Base-by-base conservation (phyloP, 768 basidiomycete genomes). In the Rhodotorula kratochvilovae region DNA sequence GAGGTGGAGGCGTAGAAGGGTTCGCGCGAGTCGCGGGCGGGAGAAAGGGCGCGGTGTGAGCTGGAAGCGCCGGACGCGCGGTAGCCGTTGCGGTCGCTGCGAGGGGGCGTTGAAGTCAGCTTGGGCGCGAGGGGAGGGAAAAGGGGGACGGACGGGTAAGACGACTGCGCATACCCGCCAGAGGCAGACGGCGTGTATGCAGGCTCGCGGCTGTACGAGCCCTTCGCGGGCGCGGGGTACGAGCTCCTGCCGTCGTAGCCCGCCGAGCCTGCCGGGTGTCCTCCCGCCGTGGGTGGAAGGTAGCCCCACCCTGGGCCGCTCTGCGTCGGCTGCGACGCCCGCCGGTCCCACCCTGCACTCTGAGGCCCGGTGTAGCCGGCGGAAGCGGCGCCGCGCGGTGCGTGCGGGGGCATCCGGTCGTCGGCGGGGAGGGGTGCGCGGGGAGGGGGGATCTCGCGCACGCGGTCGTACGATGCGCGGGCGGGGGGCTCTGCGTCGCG, bases 1-100 rank as follows among this genome's bases (percentile, higher is more conserved):
- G 58, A 59, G 42, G 59, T 46, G 2, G 58, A 60, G 25, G 57
- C 25, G 57, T 19, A 33, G 57, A 19, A n/a, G 4, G 36, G 39
- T 11, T 15, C 17, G 25, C 31, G 43, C 12, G 42, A 42, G 58
- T 60, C 10, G 43, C 58, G 42, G 43, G 58, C 8, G 3, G 58
- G 42, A 4, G 39, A 43, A 6, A 27, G 42, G 4, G 58, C 7
- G 39, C 58, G 58, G 43, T 31, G 33, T 17, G 53, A 31, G 17
- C 29, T 15, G 13, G 33, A 21, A 8, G 33, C 7, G 19, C 6
- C 33, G 33, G 54, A 33, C 12, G 54, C 3, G 31, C 42, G 59
- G 45, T 45, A 61, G 31, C 59, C 45, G 45, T 61, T 61, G 45
- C 59, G 59, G 17, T 61, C 59, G 59, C 59, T 61, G 45, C 42